Evolutionary conservation across 2,329 filamentous ascomycete genomes (phyloP), one percentile per base, ranked within the genome.

Genomic region (Septoria linicola): DNA sequence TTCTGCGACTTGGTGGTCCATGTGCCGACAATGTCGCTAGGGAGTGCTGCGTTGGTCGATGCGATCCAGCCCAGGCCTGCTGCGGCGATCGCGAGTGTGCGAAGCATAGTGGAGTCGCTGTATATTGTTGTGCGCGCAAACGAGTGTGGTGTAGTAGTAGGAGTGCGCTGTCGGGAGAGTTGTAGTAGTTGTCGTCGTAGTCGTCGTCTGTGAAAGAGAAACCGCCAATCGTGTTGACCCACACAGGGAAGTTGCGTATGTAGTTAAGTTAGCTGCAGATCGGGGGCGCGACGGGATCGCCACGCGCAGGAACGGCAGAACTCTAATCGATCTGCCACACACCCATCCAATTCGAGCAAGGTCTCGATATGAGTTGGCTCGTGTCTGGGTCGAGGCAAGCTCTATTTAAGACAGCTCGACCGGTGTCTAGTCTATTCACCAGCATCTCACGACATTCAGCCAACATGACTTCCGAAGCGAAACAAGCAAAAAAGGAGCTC

Each of bases 1-100:
- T 81, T 80, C 64, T 79, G 81, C 20, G 83, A 84, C 69, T 88
- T 89, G 39, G 82, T 85, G 13, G 80, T 79, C 85, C 85, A 89
- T 52, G 85, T 88, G 52, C 85, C 85, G n/a, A 82, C 76, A 25
- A 88, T 70, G 56, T 78, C 73, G 31, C 43, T 41, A 16, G 64
- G 63, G 36, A 54, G 61, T 35, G 58, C 49, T 20, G 49, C 52
- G 39, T 60, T 55, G 5, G 61, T 55, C 27, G 53, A 35, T 30
- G 61, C 50, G 35, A 61, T 42, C 21, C 55, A 44, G 43, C 57
- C 44, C 51, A 65, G 49, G 49, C 55, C 47, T 16, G 64, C 53
- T 47, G 44, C 44, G 44, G 53, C 55, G 36, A 57, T 53, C 40
- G 64, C 63, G 40, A 67, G 60, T 40, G 60, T 61, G 41, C 63